Base-by-base conservation (phyloP, 202 grass and related monocot species). In the Setaria italica region DNA sequence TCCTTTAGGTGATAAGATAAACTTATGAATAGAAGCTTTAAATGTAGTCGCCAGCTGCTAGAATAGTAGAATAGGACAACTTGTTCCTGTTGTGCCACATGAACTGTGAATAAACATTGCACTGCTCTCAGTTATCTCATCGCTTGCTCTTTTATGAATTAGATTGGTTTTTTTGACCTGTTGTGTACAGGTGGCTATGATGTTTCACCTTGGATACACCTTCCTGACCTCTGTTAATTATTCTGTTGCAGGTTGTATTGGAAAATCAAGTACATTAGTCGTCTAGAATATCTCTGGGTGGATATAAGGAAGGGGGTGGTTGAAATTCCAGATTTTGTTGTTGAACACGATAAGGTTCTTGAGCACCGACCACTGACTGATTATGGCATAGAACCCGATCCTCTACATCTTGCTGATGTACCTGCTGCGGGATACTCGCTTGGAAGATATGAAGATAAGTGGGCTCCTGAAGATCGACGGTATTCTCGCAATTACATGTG, bases 221-320 rank as follows among this genome's bases (percentile, higher is more conserved):
- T 70, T 39, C 11, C 25, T 85, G 72, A 84, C 54, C 32, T 71
- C 12, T 62, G 42, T 55, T 63, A 75, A 32, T 72, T 85, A 6
- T 80, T 59, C 42, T 16, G 3, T 85, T 92, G n/a, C 70, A 99
- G 90, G 34, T 48, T 99, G 34, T 99, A 99, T 81, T 97, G 92
- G 94, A 99, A 99, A 93, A 97, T 97, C 80, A 99, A 99, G 85
- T 99, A 99, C 51, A 72, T 97, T 71, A 99, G 87, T 67, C 86
- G 94, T 47, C 70, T 99, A 60, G 92, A 99, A 35, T 99, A 94
- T 91, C 87, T 99, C 54, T 94, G 94, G 97, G 90, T 64, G 4
- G 87, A 99, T 69, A 91, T 99, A 14, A 94, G 51, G 74, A 99
- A 97, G 53, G 94, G 85, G 0, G 72, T 90, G 17, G 90, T 99